Evolutionary conservation across 2,329 filamentous ascomycete species (phyloP), one percentile per base, ranked within the genome.

Genomic region (Fusarium sublunatum): DNA sequence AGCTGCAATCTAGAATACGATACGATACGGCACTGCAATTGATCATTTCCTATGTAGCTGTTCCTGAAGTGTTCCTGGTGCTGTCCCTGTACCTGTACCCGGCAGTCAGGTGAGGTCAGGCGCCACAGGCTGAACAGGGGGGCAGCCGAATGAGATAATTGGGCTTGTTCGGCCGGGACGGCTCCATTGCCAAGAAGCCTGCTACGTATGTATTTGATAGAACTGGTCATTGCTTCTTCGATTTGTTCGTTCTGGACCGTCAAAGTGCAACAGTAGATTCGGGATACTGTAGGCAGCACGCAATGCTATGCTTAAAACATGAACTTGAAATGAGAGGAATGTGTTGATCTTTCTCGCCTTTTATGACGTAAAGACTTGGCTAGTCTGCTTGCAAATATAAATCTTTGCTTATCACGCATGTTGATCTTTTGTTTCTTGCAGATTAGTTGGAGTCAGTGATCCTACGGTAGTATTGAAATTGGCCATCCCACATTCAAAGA

Each of bases 41-140:
- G 19, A 19, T 19, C 19, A 19, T 19, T 19, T 19, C 19, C 19
- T 19, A 19, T 19, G 19, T 19, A 19, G 19, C 19, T 19, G 19
- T 19, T 19, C 19, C 19, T 19, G 19, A 19, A 3, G 19, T 2
- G 19, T 19, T 19, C 19, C 19, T 19, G 19, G 19, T 19, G 19
- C 19, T 19, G 19, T 19, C 19, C 19, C 19, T 19, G 19, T 19
- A 19, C 19, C 41, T 38, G 36, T 48, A 49, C 52, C 53, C 64
- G 53, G 61, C 46, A 68, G 53, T 64, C 65, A 68, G 50, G 43
- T 38, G 46, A 59, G 48, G 63, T 60, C 61, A 60, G 45, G 61
- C 51, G 60, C 53, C 63, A 46, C 43, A 38, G 36, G 49, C 34
- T 53, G 40, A 51, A 55, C 54, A 58, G 61, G 57, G 57, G 56